phyloP scores from a whole-genome alignment of 805 yeast genomes.

The Huiozyma sinensis region DNA sequence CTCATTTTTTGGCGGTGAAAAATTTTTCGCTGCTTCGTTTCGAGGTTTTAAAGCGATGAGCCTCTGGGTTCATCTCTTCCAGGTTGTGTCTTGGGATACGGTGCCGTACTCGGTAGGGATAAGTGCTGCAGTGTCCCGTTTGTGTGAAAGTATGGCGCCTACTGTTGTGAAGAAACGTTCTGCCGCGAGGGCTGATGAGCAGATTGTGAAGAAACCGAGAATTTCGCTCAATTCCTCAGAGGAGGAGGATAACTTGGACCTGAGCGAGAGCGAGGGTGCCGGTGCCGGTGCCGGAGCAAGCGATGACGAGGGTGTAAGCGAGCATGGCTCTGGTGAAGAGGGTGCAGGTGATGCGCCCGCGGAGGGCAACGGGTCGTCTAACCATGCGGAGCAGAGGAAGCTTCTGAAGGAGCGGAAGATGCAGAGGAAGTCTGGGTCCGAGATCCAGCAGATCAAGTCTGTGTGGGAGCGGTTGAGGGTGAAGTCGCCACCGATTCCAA shows the following conservation, averaged over 20 bases:
- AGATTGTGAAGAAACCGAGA: slow-evolving; percentile 23
- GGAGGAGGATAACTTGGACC: slow-evolving; percentile 14
- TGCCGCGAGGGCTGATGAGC: slow-evolving; percentile 3
- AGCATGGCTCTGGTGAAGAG: slow-evolving; percentile 18
- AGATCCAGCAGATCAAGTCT: slow-evolving; percentile 73
- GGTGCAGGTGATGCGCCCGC: slow-evolving; percentile 22
- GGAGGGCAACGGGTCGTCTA: slow-evolving; percentile 28
- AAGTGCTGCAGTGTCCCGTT: not conserved
- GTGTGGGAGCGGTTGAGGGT: slow-evolving; percentile 90
- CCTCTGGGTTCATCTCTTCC: too few species aligned
- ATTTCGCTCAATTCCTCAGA: slow-evolving; percentile 27
- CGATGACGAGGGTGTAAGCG: slow-evolving; percentile 9
- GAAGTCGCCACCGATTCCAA: slow-evolving; percentile 70
- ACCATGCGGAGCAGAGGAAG: slow-evolving; percentile 74
- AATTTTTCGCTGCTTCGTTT: too few species aligned
- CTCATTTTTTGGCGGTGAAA: too few species aligned
- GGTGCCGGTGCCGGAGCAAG: slow-evolving; percentile 19
- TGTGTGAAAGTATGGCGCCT: slow-evolving; percentile 12
- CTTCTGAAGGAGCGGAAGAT: slow-evolving; percentile 73
- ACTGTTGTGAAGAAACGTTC: slow-evolving; percentile 9
- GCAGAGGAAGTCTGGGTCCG: slow-evolving; percentile 76
- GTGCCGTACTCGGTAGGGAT: too few species aligned
- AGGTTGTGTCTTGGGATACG: too few species aligned
- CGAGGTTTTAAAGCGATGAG: too few species aligned
- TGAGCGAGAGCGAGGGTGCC: slow-evolving; percentile 5